Evolutionary conservation across 495 filamentous ascomycete species (phyloP), one percentile per base, ranked within the genome.

Genomic region (Aspergillus cavernicola): DNA sequence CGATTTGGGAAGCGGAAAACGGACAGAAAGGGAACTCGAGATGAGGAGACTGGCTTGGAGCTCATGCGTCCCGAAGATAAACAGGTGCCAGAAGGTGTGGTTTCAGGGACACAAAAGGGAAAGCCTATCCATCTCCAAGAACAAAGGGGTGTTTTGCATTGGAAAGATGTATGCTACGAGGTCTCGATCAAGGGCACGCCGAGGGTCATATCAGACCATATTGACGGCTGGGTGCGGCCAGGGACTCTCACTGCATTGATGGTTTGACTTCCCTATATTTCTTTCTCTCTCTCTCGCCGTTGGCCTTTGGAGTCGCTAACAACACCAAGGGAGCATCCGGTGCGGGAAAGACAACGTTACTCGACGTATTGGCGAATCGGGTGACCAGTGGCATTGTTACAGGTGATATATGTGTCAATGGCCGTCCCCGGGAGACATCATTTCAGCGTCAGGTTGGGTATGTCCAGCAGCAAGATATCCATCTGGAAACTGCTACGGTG

Each of bases 391-490:
- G 80, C 53, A 70, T 77, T 18, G 71, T 83, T 3, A 66, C 64
- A 13, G 80, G 78, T 29, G 74, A 80, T 45, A 77, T 82, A 62
- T 58, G 79, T 37, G 77, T 82, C 15, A 74, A 82, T 50, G 79
- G 80, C 11, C 58, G 68, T 24, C 70, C 67, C 24, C 66, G 86
- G n/a, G 88, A 95, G 62, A 73, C 79, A 12, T 90, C 87, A 0
- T 96, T 96, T 77, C 89, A 92, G 63, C 85, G 91, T 29, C 92
- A 92, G 74, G 95, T 90, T 4, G 92, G 92, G 18, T 97, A 96
- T 59, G 92, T 93, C n/a, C 89, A 97, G 61, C 92, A 97, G 66
- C 90, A 95, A 69, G 92, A 97, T 80, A 79, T 97, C 6, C 92
- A 95, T 67, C 78, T 95, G 23, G 76, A 85, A 26, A 95, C 90